Evolutionary conservation across 2,329 filamentous ascomycete species (phyloP).

Genomic region (Colletotrichum orbiculare): DNA sequence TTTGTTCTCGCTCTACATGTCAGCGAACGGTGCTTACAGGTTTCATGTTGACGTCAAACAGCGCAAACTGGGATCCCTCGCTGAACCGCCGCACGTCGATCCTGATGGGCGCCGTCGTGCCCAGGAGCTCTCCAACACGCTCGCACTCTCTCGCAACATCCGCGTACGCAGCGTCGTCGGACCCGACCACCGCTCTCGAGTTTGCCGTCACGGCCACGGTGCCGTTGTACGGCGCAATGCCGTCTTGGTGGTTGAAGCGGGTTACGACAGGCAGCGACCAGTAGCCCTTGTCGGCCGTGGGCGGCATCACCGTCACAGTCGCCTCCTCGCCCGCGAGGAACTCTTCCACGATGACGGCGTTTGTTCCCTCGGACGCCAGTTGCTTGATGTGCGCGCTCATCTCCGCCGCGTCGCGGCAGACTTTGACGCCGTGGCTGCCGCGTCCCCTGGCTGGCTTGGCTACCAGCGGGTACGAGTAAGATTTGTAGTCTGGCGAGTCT

Average conservation of each 20-base stretch:
- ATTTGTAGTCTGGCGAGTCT: background rate
- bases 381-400: constrained; percentile 46
- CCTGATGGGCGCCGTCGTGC: constrained; percentile 55
- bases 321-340: constrained; percentile 38
- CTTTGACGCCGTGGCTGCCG: constrained; percentile 61
- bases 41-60: constrained; percentile 65
- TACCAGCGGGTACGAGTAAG: constrained; percentile 50
- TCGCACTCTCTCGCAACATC: constrained; percentile 52
- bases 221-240: constrained; percentile 61
- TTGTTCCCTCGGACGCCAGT: constrained; percentile 48
- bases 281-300: constrained; percentile 40
- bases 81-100: constrained; percentile 57
- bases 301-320: constrained; percentile 55
- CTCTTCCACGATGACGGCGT: constrained; percentile 57
- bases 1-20: accelerated
- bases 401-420: constrained; percentile 49
- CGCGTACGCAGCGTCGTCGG: constrained; percentile 45
- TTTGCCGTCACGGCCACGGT: constrained; percentile 59
- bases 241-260: constrained; percentile 59
- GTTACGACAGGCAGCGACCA: constrained; percentile 57
- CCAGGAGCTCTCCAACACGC: constrained; percentile 50
- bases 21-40: constrained; percentile 48
- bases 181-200: constrained; percentile 51
- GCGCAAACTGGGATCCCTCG: constrained; percentile 50
- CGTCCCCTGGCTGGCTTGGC: constrained; percentile 61